Conservation (phyloP, 2,329 filamentous ascomycete species). For the Exophiala dermatitidis region DNA sequence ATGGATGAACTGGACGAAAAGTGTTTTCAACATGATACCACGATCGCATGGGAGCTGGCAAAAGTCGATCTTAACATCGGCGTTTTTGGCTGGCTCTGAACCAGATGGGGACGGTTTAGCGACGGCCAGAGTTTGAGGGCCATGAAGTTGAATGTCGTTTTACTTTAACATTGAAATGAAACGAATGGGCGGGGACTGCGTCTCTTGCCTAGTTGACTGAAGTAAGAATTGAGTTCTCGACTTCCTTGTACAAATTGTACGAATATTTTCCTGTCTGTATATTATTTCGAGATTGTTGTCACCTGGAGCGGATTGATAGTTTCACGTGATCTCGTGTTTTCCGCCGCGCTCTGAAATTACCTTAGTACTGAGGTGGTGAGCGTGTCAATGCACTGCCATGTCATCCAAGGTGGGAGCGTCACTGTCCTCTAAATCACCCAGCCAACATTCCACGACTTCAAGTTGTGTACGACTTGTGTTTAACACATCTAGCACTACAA, state of each 20-base stretch:
- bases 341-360: too few species aligned
- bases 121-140: neutral
- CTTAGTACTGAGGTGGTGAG: too few species aligned
- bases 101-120: conserved; percentile 9
- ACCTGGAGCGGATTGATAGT: too few species aligned
- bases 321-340: neutral
- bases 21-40: conserved; percentile 29
- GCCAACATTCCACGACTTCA: neutral
- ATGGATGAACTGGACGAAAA: conserved; percentile 20
- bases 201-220: too few species aligned
- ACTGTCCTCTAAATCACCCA: neutral
- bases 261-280: too few species aligned
- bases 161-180: neutral
- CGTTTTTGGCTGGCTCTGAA: conserved; percentile 23
- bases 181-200: too few species aligned
- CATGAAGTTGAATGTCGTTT: neutral
- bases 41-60: conserved; percentile 22
- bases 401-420: too few species aligned
- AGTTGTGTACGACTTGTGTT: neutral
- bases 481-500: too few species aligned
- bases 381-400: too few species aligned
- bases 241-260: too few species aligned
- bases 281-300: too few species aligned
- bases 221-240: too few species aligned
- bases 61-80: conserved; percentile 29